A percentile compares a stretch with the other conserved stretches of the same genome.
Conservation (phyloP, 2,329 filamentous ascomycete genomes). For the Mycosphaerella sp. region DNA sequence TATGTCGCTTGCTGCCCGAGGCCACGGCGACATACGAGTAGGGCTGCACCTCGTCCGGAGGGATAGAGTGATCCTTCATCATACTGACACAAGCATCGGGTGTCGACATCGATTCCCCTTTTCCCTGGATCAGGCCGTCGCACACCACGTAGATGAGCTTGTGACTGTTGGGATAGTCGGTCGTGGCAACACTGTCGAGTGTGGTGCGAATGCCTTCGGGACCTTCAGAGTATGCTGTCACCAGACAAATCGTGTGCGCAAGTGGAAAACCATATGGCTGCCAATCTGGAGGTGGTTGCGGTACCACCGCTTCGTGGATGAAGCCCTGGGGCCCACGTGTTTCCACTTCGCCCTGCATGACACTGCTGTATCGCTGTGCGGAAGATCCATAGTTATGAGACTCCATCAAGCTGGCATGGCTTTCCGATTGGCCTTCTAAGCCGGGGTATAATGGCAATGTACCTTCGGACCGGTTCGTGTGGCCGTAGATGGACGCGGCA, state of each 20-base stretch:
- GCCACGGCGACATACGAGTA: slow-evolving; percentile 97
- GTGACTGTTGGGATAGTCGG: slow-evolving; percentile 98
- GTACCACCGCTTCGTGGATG: slow-evolving; percentile 91
- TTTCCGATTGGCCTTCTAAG: slow-evolving; percentile 12
- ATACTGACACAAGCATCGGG: slow-evolving; percentile 86
- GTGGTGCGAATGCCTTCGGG: slow-evolving; percentile 88
- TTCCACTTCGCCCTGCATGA: slow-evolving; percentile 52
- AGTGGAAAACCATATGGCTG: slow-evolving; percentile 94
- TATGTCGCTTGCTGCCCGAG: slow-evolving; percentile 93
- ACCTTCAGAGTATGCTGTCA: slow-evolving; percentile 96
- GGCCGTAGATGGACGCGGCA: slow-evolving; percentile 64
- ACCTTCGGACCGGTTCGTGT: slow-evolving; percentile 51
- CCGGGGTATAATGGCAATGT: slow-evolving; percentile 39
- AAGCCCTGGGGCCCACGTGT: slow-evolving; percentile 86
- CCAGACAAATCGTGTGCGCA: slow-evolving; percentile 86
- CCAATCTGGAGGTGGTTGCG: slow-evolving; percentile 93
- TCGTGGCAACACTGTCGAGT: slow-evolving; percentile 91
- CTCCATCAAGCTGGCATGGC: slow-evolving; percentile 39
- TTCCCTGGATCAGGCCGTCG: slow-evolving; percentile 94
- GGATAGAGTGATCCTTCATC: slow-evolving; percentile 85
- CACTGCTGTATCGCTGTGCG: slow-evolving; percentile 46
- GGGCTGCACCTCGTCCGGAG: slow-evolving; percentile 72
- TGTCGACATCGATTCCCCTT: slow-evolving; percentile 78
- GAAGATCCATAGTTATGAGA: slow-evolving; percentile 31
- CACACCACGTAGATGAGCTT: slow-evolving; percentile 95